phyloP scores from a whole-genome alignment of 2,329 filamentous ascomycete genomes.

The Hymenoscyphus linearis region DNA sequence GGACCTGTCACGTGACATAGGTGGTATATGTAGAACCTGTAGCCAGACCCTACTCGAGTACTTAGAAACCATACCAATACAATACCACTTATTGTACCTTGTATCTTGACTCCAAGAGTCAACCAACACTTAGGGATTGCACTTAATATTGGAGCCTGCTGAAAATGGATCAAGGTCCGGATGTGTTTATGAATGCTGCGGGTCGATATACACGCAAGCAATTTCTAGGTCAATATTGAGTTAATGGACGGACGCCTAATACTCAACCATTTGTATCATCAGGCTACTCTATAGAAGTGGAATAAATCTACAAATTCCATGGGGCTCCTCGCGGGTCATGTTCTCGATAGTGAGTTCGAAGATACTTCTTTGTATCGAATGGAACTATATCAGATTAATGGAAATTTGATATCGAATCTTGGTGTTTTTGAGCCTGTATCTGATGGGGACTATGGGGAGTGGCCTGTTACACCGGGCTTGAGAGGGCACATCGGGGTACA shows the following conservation, averaged over 20 bases:
- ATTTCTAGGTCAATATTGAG: conserved; percentile 9
- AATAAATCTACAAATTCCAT: conserved; percentile 12
- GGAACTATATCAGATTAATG: conserved; percentile 13
- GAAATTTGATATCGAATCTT: conserved; percentile 15
- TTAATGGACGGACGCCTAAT: neutral
- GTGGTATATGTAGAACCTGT: too few relatives aligned
- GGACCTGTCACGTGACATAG: too few relatives aligned
- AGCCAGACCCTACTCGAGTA: too few relatives aligned
- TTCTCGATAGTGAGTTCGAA: conserved; percentile 18
- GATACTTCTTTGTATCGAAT: conserved; percentile 11
- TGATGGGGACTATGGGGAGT: conserved; percentile 11
- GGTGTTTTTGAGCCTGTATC: conserved; percentile 12
- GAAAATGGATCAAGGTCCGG: conserved; percentile 2
- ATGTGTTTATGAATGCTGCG: conserved; percentile 13
- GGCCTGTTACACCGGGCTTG: conserved; percentile 12
- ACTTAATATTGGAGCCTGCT: conserved; percentile 14
- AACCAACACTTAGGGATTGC: too few relatives aligned
- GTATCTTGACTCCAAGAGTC: too few relatives aligned
- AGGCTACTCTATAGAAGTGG: neutral
- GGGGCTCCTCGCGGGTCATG: conserved; percentile 7
- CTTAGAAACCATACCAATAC: too few relatives aligned
- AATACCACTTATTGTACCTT: too few relatives aligned
- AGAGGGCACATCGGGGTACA: too few relatives aligned
- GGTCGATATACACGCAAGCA: conserved; percentile 10
- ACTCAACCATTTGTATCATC: too few relatives aligned